Conservation (phyloP, 768 basidiomycete species). For the Lentinula raphanica region DNA sequence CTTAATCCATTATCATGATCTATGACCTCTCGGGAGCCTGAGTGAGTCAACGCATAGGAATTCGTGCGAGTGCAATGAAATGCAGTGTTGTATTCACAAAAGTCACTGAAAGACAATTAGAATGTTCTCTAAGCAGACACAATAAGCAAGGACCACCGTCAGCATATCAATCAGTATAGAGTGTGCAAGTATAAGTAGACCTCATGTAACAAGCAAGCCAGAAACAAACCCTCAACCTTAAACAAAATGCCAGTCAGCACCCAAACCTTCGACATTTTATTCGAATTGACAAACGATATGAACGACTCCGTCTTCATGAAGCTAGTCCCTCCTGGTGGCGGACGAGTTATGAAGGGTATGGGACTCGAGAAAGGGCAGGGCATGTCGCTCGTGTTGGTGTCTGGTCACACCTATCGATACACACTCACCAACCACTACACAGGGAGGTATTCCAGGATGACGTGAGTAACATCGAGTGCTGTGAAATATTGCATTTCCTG, state of each 20-base stretch:
- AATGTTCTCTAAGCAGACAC: slow-evolving; percentile 7
- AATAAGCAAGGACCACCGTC: slow-evolving; percentile 12
- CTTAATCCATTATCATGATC: neutral
- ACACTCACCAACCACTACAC: slow-evolving; percentile 24
- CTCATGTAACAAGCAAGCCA: neutral
- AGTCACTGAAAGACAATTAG: slow-evolving; percentile 15
- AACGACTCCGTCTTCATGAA: neutral
- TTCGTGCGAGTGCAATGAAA: neutral
- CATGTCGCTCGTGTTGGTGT: slow-evolving; percentile 42
- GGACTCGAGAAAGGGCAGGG: slow-evolving; percentile 35
- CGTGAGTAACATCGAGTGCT: slow-evolving; percentile 29
- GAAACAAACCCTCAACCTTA: neutral
- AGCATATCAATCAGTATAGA: neutral
- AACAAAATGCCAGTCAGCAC: slow-evolving; percentile 41
- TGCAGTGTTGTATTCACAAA: neutral
- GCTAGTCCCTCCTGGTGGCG: neutral
- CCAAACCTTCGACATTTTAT: slow-evolving; percentile 46
- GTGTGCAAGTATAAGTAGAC: neutral
- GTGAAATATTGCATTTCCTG: neutral
- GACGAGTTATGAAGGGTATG: slow-evolving; percentile 25
- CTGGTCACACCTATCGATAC: slow-evolving; percentile 45
- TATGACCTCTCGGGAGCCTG: no score
- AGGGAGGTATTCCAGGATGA: slow-evolving; percentile 35
- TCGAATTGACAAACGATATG: slow-evolving; percentile 49
- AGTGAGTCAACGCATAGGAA: neutral